Evolutionary conservation across 108 stramenopile genomes (phyloP).

Genomic region (Nitzschia sp.): DNA sequence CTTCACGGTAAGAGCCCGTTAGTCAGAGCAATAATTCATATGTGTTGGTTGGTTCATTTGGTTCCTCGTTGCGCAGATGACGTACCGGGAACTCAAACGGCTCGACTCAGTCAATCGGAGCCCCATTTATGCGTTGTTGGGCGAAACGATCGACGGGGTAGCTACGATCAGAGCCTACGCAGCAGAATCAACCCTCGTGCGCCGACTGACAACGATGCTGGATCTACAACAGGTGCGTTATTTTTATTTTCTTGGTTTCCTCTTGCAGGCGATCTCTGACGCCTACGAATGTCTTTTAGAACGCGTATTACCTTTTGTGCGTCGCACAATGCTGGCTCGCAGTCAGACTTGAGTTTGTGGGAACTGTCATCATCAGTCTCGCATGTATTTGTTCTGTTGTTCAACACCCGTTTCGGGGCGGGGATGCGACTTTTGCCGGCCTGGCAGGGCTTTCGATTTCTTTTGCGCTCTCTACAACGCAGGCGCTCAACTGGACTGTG

Average conservation of each 20-base stretch:
- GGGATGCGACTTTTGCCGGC: slow-evolving; percentile 71
- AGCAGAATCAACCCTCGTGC: slow-evolving; percentile 67
- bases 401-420: slow-evolving; percentile 31
- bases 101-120: slow-evolving; percentile 80
- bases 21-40: background rate
- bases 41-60: background rate
- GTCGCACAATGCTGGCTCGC: slow-evolving; percentile 96
- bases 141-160: slow-evolving; percentile 92
- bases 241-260: background rate
- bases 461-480: slow-evolving; percentile 88
- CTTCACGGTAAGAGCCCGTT: slow-evolving; percentile 60
- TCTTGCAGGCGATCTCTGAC: background rate
- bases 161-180: slow-evolving; percentile 92
- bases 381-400: slow-evolving; percentile 77
- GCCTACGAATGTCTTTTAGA: background rate
- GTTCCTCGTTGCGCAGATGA: slow-evolving; percentile 37
- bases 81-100: slow-evolving; percentile 92
- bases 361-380: slow-evolving; percentile 69
- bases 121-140: slow-evolving; percentile 93
- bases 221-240: slow-evolving; percentile 64
- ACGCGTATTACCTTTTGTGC: slow-evolving; percentile 84
- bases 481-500: slow-evolving; percentile 92
- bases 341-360: slow-evolving; percentile 88
- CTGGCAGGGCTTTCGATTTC: slow-evolving; percentile 93
- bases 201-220: slow-evolving; percentile 64